Evolutionary conservation across 2,329 filamentous ascomycete genomes (phyloP), one percentile per base, ranked within the genome.

Genomic region (Aureobasidium sp.): DNA sequence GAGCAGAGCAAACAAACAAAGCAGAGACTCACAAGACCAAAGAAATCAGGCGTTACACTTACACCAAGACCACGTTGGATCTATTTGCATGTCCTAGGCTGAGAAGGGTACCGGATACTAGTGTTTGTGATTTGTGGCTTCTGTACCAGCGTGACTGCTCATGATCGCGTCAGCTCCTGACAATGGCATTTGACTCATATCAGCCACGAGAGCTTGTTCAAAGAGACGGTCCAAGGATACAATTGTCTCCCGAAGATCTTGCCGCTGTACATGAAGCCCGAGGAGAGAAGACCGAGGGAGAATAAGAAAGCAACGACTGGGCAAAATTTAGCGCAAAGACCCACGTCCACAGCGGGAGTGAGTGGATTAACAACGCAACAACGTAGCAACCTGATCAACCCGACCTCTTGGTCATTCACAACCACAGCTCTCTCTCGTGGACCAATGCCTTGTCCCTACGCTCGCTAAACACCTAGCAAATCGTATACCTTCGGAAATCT

Each of bases 261-360:
- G 30, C 32, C 34, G 16, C 39, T 49, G n/a, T 12, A 30, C 29
- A 14, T n/a, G n/a, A n/a, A n/a, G n/a, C n/a, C n/a, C n/a, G n/a
- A 49, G 45, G 45, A 49, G 45, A 49, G 45, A 49, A 49, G 45
- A 22, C 45, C 45, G 45, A 49, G 45, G 45, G 34, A 49, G n/a
- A n/a, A n/a, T 24, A 34, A 48, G 45, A 39, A 27, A 27, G 44
- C n/a, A n/a, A 29, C 27, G 22, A 37, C 30, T 34, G 30, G 30
- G 45, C 45, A 17, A 39, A 38, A 29, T 24, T 39, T 49, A 49
- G 45, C 45, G 34, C 22, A 14, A 35, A 6, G 45, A 49, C 34
- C 45, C 45, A 49, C 45, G 34, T 39, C 7, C 19, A 29, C 16
- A 7, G 35, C 45, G 45, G 45, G 12, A 25, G 29, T 48, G 37